These are phyloP conservation scores for Talaromyces sp. DNA, from an alignment of 2,329 filamentous ascomycete genomes.

Conservation along the genomic window DNA sequence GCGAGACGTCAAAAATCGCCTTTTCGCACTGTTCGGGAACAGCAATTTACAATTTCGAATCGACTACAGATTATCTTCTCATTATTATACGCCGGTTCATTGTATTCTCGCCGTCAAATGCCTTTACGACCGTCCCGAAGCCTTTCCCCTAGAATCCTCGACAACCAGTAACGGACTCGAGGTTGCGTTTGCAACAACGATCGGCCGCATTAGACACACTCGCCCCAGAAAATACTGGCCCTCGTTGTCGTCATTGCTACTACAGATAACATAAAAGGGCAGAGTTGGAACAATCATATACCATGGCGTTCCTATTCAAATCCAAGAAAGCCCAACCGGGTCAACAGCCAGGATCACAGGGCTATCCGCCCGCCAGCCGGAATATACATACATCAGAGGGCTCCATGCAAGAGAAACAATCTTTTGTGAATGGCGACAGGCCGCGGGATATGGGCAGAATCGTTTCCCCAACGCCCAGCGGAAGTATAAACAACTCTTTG, in stretches of 20 bases:
- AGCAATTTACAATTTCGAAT: not conserved
- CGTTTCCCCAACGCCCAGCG: slow-evolving; percentile 69
- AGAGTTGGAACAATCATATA: not conserved
- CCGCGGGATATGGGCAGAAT: slow-evolving; percentile 34
- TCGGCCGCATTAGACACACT: not conserved
- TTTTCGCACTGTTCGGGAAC: not conserved
- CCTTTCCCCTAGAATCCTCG: not conserved
- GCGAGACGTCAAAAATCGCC: slow-evolving; percentile 1
- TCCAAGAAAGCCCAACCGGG: slow-evolving; percentile 70
- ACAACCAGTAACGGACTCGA: slow-evolving; percentile 3
- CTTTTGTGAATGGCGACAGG: slow-evolving; percentile 48
- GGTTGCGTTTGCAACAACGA: not conserved
- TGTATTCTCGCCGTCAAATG: not conserved
- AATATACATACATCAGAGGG: slow-evolving; percentile 58
- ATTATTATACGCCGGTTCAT: not conserved
- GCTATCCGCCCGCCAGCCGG: slow-evolving; percentile 53
- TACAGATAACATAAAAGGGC: not conserved
- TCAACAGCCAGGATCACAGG: slow-evolving; percentile 24
- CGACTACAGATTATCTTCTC: not conserved
- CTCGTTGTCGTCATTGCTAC: not conserved
- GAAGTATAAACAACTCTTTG: slow-evolving; percentile 63
- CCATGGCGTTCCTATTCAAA: slow-evolving; percentile 79
- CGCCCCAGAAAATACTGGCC: not conserved
- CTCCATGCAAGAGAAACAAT: slow-evolving; percentile 38
- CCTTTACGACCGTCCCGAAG: not conserved